Base-by-base conservation (phyloP, 345 rosid species). In the Luvunga scandens region DNA sequence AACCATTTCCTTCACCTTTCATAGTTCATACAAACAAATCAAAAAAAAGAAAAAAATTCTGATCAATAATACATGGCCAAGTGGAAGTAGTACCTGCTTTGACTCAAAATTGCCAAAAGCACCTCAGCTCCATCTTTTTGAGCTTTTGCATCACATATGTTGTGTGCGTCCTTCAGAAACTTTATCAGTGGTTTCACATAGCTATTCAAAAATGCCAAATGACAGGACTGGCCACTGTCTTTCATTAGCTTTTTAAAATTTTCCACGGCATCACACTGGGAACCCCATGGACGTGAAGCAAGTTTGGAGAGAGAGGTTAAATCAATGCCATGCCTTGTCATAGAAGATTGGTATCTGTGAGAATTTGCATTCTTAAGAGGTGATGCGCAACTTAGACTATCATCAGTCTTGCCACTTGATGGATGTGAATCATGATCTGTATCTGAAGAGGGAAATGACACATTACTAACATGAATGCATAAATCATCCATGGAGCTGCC, bases 141-240 rank as follows among this genome's bases (percentile, higher is more conserved):
- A 71, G 86, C 85, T 60, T 76, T 70, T 36, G 57, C 68, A 70
- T 86, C 87, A 60, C 71, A 13, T 2, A 34, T 19, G 50, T 82
- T 80, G 39, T 30, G 45, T 24, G 87, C 87, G 60, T 79, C 81
- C 77, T 77, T 77, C 79, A 87, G 42, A 77, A 85, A 84, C n/a
- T 69, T 76, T 55, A 85, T 56, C 78, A 87, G 71, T n/a, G 80
- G 75, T 36, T 71, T 72, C 18, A 81, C 24, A 18, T 66, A 42
- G 67, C 77, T 76, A 24, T 50, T 60, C 25, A 84, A 53, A 60
- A 70, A 71, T 33, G 62, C 63, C 61, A 42, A 78, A 65, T 45
- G 28, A 68, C 21, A 27, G 27, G 67, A 62, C 56, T 53, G 55
- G 12, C 70, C 79, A 55, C 53, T 71, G 19, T 75, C 71, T 36